A percentile compares a stretch with the other conserved stretches of the same genome.
Evolutionary conservation across 2,329 filamentous ascomycete genomes (phyloP).

Genomic region (Diaporthe citri): DNA sequence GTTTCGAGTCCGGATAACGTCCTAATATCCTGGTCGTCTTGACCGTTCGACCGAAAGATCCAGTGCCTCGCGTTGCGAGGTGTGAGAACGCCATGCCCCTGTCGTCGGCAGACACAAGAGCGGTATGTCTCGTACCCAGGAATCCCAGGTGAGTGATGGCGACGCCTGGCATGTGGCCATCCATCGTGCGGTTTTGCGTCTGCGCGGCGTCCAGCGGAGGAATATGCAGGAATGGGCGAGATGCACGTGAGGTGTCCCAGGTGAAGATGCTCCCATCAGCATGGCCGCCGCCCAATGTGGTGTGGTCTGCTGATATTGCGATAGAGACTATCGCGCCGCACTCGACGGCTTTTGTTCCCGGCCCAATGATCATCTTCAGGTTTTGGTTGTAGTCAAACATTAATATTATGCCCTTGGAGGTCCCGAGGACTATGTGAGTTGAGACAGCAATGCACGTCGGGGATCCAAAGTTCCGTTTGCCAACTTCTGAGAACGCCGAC

Average conservation of each 20-base stretch:
- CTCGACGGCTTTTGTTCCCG: conserved; percentile 93
- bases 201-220: conserved; percentile 78
- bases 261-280: conserved; percentile 93
- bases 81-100: conserved; percentile 98
- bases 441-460: conserved; percentile 92
- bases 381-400: conserved; percentile 98
- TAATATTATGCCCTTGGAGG: conserved; percentile 92
- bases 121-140: conserved; percentile 91
- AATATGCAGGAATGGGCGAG: conserved; percentile 90
- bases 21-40: conserved; percentile 93
- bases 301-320: conserved; percentile 93
- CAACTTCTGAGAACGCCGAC: conserved; percentile 92
- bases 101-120: conserved; percentile 94
- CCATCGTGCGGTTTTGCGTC: conserved; percentile 73
- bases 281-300: conserved; percentile 91
- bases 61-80: conserved; percentile 90
- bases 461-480: conserved; percentile 90
- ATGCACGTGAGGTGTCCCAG: conserved; percentile 89
- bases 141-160: conserved; percentile 94
- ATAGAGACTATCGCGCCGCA: conserved; percentile 89
- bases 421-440: conserved; percentile 89
- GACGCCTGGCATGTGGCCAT: conserved; percentile 85
- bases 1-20: conserved; percentile 82
- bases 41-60: conserved; percentile 85
- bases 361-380: conserved; percentile 92